Conservation (phyloP, 2,329 filamentous ascomycete genomes). For the Pyrenochaeta sp. region DNA sequence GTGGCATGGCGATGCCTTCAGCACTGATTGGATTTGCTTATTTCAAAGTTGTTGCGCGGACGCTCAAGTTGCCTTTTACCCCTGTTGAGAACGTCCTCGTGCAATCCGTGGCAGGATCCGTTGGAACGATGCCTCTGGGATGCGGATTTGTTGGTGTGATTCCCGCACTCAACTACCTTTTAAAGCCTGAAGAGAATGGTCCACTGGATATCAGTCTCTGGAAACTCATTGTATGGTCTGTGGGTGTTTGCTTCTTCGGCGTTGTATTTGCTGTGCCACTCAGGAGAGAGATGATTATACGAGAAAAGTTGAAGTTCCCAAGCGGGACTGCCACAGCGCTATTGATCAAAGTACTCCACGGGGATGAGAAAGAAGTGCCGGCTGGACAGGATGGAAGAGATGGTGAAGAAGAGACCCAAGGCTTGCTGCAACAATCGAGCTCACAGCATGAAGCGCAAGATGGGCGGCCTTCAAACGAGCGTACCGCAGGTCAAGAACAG, state of each 20-base stretch:
- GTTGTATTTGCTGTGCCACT: conserved; percentile 95
- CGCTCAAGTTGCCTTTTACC: conserved; percentile 81
- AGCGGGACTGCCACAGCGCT: conserved; percentile 95
- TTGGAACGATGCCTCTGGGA: conserved; percentile 95
- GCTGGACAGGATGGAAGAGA: conserved; percentile 8
- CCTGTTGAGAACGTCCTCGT: conserved; percentile 97
- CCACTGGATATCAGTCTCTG: conserved; percentile 74
- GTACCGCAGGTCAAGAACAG: conserved; percentile 21
- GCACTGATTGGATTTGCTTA: conserved; percentile 94
- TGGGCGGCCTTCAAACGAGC: conserved; percentile 23
- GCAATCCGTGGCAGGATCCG: conserved; percentile 92
- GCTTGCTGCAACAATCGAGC: conserved; percentile 39
- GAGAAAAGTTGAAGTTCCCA: conserved; percentile 91
- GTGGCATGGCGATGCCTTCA: conserved; percentile 95
- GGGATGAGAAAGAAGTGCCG: conserved; percentile 50
- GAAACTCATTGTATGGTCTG: conserved; percentile 86
- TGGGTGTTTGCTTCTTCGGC: conserved; percentile 95
- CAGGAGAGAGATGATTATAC: conserved; percentile 87
- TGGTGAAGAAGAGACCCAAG: conserved; percentile 43
- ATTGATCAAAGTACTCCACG: conserved; percentile 89
- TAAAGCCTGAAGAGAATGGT: conserved; percentile 79
- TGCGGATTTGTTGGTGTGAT: conserved; percentile 96
- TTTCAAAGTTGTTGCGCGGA: conserved; percentile 79
- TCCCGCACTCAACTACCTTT: conserved; percentile 86
- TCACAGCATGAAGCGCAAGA: conserved; percentile 30